These are phyloP conservation scores for Lathyrus oleraceus DNA, from an alignment of 306 rosid species.

Conservation along the genomic window DNA sequence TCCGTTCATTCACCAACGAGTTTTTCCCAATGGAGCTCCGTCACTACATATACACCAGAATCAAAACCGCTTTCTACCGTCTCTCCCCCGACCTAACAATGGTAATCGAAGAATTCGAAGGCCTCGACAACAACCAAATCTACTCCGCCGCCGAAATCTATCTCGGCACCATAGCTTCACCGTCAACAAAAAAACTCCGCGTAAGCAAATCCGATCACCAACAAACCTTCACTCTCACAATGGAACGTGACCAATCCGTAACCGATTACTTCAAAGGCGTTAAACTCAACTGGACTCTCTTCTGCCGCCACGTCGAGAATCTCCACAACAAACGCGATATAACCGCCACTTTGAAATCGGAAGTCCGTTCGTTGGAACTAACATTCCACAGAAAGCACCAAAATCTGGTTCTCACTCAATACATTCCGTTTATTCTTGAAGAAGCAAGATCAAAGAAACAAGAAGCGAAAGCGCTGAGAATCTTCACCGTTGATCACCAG, in stretches of 20 bases:
- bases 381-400: constrained; percentile 63
- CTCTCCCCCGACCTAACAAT: constrained; percentile 61
- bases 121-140: constrained; percentile 56
- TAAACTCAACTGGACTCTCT: constrained; percentile 53
- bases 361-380: constrained; percentile 52
- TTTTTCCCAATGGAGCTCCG: constrained; percentile 54
- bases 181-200: constrained; percentile 45
- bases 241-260: constrained; percentile 49
- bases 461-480: constrained; percentile 47
- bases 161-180: constrained; percentile 56
- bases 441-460: constrained; percentile 51
- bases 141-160: constrained; percentile 64
- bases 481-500: constrained; percentile 47
- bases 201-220: constrained; percentile 53
- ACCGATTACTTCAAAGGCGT: constrained; percentile 53
- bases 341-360: constrained; percentile 47
- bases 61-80: constrained; percentile 32
- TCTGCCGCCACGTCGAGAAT: constrained; percentile 32
- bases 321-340: constrained; percentile 39
- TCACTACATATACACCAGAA: constrained; percentile 30
- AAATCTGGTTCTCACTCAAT: constrained; percentile 45
- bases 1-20: constrained; percentile 54
- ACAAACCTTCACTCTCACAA: constrained; percentile 39
- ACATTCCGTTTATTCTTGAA: constrained; percentile 52
- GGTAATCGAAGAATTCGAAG: constrained; percentile 69